A percentile compares a stretch with the other conserved stretches of the same genome.
Evolutionary conservation across 2,329 filamentous ascomycete genomes (phyloP).

Genomic region (Simplicillium aogashimaense): DNA sequence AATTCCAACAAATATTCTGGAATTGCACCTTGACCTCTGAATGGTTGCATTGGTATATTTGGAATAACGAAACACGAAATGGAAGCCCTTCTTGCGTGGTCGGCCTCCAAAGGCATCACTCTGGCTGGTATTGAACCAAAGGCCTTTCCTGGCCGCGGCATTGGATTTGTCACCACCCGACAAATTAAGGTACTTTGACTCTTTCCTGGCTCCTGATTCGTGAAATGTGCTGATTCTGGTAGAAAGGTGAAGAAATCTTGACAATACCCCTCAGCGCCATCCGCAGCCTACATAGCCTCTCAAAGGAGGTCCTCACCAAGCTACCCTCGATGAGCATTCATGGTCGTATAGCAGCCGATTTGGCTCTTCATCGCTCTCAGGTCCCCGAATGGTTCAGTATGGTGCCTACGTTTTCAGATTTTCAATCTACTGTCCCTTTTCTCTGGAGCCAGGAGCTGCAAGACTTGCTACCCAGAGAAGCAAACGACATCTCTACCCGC

Average conservation of each 20-base stretch:
- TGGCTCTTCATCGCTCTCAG: slow-evolving; percentile 29
- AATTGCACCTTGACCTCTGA: too few species aligned
- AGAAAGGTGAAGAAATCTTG: slow-evolving; percentile 47
- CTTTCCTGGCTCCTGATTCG: too few species aligned
- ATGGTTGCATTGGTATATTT: too few species aligned
- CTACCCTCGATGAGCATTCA: slow-evolving; percentile 54
- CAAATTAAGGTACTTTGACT: too few species aligned
- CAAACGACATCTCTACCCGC: slow-evolving; percentile 34
- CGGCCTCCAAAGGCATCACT: too few species aligned
- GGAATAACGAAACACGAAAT: too few species aligned
- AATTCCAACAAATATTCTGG: too few species aligned
- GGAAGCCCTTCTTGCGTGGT: too few species aligned
- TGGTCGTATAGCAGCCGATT: slow-evolving; percentile 59
- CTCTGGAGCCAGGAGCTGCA: slow-evolving; percentile 37
- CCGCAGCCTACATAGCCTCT: slow-evolving; percentile 52
- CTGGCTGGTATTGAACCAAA: too few species aligned
- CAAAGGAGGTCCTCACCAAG: slow-evolving; percentile 38
- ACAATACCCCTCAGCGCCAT: slow-evolving; percentile 55
- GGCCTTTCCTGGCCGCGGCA: too few species aligned
- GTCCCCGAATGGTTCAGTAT: slow-evolving; percentile 2
- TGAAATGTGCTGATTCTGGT: not conserved
- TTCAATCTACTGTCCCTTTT: slow-evolving; percentile 19
- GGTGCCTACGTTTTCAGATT: slow-evolving; percentile 2
- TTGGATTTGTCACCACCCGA: too few species aligned
- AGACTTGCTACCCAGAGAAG: slow-evolving; percentile 32